phyloP scores from a whole-genome alignment of 2,329 filamentous ascomycete genomes.

The Sarocladiaceae sp. region DNA sequence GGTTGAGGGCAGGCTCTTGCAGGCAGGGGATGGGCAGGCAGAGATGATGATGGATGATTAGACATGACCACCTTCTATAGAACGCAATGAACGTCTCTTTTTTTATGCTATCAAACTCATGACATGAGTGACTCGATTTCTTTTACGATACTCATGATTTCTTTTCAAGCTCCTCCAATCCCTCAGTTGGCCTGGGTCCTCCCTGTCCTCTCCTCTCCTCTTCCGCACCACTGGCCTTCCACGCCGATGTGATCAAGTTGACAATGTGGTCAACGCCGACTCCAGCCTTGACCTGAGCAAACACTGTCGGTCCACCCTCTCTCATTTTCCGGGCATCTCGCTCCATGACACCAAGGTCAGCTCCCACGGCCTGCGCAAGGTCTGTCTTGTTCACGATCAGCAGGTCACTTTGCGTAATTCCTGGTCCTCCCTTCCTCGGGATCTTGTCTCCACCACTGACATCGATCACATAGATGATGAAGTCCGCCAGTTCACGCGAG shows the following conservation, averaged over 20 bases:
- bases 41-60: conserved; percentile 32
- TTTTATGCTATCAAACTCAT: too few species aligned
- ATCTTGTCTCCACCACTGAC: conserved; percentile 96
- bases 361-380: conserved; percentile 82
- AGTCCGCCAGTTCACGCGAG: conserved; percentile 89
- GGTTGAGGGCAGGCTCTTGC: conserved; percentile 39
- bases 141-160: conserved; percentile 11
- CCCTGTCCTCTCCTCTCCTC: conserved; percentile 49
- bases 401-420: conserved; percentile 94
- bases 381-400: conserved; percentile 97
- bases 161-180: conserved; percentile 44
- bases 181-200: conserved; percentile 54
- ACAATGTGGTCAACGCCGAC: conserved; percentile 84
- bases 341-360: conserved; percentile 91
- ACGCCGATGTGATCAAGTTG: conserved; percentile 82
- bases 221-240: conserved; percentile 84
- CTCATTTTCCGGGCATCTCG: conserved; percentile 90
- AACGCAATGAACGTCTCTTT: conserved; percentile 6
- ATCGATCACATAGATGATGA: conserved; percentile 98
- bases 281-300: conserved; percentile 93
- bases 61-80: conserved; percentile 6
- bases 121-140: too few species aligned
- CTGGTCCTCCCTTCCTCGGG: conserved; percentile 89
- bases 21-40: conserved; percentile 21
- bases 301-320: conserved; percentile 91